Evolutionary conservation across 331 rosid genomes (phyloP).

Genomic region (Cydonia oblonga): DNA sequence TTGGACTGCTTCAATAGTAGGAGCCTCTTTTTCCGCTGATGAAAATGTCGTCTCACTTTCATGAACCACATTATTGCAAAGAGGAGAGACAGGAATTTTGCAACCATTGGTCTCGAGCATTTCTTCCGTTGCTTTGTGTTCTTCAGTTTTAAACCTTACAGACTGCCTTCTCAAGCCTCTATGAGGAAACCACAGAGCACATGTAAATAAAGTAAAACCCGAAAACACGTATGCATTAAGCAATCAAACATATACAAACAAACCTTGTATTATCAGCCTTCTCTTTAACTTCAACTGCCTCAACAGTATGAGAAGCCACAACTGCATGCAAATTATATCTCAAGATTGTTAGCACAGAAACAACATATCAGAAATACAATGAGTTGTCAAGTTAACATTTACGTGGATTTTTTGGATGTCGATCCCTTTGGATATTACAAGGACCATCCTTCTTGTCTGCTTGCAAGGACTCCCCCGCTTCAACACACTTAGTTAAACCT

Average conservation of each 20-base stretch:
- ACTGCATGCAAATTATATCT: slow-evolving; percentile 34
- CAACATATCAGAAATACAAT: background rate
- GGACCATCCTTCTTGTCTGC: slow-evolving; percentile 9
- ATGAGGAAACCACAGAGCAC: slow-evolving; percentile 9
- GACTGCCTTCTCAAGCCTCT: slow-evolving; percentile 53
- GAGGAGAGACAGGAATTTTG: slow-evolving; percentile 7
- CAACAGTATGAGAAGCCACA: slow-evolving; percentile 27
- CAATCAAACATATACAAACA: background rate
- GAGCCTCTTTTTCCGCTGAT: background rate
- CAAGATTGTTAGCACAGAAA: background rate
- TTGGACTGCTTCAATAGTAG: slow-evolving; percentile 24
- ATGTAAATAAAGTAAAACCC: background rate
- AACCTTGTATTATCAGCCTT: slow-evolving; percentile 23
- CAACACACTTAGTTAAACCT: slow-evolving; percentile 21
- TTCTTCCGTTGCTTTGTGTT: slow-evolving; percentile 24
- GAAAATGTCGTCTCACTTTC: background rate
- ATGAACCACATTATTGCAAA: background rate
- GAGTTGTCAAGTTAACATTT: slow-evolving; percentile 12
- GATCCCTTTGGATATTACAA: slow-evolving; percentile 26
- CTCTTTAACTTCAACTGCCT: slow-evolving; percentile 21
- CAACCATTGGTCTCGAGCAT: slow-evolving; percentile 12
- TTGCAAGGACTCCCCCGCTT: slow-evolving; percentile 24
- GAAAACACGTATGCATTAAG: background rate
- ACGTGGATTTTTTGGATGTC: slow-evolving; percentile 41
- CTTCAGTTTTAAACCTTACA: slow-evolving; percentile 29